phyloP scores from a whole-genome alignment of 495 filamentous ascomycete genomes.

The Hypoxylon lenormandii region DNA sequence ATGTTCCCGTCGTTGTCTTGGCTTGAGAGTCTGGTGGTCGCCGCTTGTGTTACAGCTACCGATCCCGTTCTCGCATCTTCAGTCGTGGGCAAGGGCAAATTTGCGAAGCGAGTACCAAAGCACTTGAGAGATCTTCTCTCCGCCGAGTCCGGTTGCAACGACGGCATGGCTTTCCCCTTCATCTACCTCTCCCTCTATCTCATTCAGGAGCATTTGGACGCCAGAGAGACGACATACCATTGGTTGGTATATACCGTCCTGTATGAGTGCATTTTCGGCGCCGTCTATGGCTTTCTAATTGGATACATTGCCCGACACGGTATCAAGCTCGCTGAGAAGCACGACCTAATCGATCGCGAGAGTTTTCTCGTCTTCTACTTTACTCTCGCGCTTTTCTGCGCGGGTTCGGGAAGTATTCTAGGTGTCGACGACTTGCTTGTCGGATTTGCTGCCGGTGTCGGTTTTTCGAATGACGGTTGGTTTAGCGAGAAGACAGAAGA shows the following conservation, averaged over 20 bases:
- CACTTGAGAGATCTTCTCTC: constrained; percentile 95
- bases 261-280: constrained; percentile 96
- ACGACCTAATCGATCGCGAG: constrained; percentile 90
- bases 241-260: constrained; percentile 93
- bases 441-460: constrained; percentile 92
- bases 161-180: constrained; percentile 99
- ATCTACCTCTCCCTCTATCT: constrained; percentile 92
- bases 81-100: constrained; percentile 98
- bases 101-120: constrained; percentile 95
- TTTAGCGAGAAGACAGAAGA: constrained; percentile 98
- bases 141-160: constrained; percentile 98
- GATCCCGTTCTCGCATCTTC: constrained; percentile 98
- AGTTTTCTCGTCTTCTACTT: constrained; percentile 99
- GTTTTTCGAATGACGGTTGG: constrained; percentile 99
- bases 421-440: constrained; percentile 97
- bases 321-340: constrained; percentile 88
- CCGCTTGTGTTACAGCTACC: constrained; percentile 96
- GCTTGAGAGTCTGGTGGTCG: constrained; percentile 85
- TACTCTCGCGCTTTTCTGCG: constrained; percentile 93
- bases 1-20: constrained; percentile 83
- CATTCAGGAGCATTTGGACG: constrained; percentile 78
- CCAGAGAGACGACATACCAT: constrained; percentile 76
- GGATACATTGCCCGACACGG: constrained; percentile 90
- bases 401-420: constrained; percentile 89
- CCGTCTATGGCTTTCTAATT: constrained; percentile 85